Base-by-base conservation (phyloP, 768 basidiomycete genomes). In the Suillus weaverae region DNA sequence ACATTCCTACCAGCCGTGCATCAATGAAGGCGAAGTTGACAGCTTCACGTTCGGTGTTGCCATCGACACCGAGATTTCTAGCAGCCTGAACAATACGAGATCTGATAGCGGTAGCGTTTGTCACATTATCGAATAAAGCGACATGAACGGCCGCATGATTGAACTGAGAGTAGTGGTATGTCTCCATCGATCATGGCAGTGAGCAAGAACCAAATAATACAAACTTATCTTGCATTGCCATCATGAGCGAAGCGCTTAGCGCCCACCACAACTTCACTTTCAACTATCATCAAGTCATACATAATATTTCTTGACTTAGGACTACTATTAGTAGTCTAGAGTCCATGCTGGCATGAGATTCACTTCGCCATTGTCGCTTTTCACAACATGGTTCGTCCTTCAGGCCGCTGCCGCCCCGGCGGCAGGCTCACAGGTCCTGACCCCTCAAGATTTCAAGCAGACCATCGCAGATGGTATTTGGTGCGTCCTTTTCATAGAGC, bases 21-120 rank as follows among this genome's bases (percentile, higher is more conserved):
- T 98, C 91, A 71, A 99, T 81, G 76, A 98, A 98, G 0, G 92
- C 91, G 78, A 92, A 97, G 70, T 95, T 93, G 69, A 97, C 84
- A n/a, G 85, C 84, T 35, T 86, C 86, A 60, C 93, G 84, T 70
- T 92, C 90, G 16, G 68, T 70, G 33, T 92, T 86, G 22, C 94
- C 93, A 8, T 83, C 81, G 1, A 74, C 75, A 0, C 89, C 91
- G 20, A 80, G 74, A 50, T 85, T 77, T 11, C 81, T 83, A 4
- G 92, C 84, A 0, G 95, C 95, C 7, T 79, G 78, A 59, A 96
- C 81, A 56, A 99, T 88, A 2, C 91, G 84, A 48, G 80, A 75
- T 32, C 89, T 82, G 30, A 97, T 78, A 0, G 76, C 77, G 0
- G 81, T 78, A 0, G 89, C 83, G 70, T 96, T 94, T 32, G 74